phyloP scores from a whole-genome alignment of 305 asterid genomes.

The Rubia tinctorum region DNA sequence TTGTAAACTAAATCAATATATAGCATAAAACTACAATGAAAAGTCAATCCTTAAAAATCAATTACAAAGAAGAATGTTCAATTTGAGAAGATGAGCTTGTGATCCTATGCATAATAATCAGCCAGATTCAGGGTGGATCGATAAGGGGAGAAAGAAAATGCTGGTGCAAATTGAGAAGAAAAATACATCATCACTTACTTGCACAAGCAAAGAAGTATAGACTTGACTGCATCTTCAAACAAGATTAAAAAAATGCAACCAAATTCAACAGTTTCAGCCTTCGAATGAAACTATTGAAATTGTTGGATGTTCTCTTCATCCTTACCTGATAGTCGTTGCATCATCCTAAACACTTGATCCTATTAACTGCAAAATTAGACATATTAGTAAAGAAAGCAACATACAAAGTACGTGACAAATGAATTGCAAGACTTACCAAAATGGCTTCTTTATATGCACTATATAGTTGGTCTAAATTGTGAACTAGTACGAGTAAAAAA shows the following conservation, averaged over 20 bases:
- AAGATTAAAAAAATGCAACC: conserved; percentile 48
- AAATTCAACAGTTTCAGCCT: conserved; percentile 37
- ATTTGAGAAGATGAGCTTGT: no score
- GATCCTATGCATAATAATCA: no score
- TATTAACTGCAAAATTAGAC: background rate
- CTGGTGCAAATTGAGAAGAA: no score
- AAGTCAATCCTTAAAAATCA: no score
- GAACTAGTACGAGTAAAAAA: conserved; percentile 16
- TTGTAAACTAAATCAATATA: no score
- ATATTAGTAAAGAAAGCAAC: background rate
- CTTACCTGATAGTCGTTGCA: conserved; percentile 28
- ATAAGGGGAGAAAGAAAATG: background rate
- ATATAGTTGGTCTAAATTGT: conserved; percentile 8
- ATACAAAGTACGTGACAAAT: background rate
- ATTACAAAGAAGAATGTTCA: no score
- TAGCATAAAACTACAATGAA: no score
- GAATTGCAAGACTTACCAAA: conserved; percentile 11
- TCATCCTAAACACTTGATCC: conserved; percentile 46
- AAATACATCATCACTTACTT: background rate
- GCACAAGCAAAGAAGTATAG: conserved; percentile 14
- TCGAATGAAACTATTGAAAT: conserved; percentile 36
- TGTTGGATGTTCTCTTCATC: conserved; percentile 31
- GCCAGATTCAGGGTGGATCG: no score
- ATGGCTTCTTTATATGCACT: conserved; percentile 20
- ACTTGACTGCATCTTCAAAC: conserved; percentile 47